Evolutionary conservation across 2,329 filamentous ascomycete genomes (phyloP).

Genomic region (Colletotrichum plurivorum): DNA sequence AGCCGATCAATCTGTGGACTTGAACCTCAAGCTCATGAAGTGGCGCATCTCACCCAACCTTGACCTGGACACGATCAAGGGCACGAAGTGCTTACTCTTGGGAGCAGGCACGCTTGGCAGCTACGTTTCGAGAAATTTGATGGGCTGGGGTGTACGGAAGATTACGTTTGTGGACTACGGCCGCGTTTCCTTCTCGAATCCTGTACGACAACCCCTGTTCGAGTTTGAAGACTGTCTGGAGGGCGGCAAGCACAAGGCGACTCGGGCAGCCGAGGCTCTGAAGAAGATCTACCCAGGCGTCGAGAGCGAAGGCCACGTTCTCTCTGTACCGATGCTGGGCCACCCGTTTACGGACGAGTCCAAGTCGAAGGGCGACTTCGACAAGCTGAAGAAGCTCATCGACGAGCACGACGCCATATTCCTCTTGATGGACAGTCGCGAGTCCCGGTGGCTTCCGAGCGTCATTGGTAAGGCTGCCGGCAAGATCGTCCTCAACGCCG

Average conservation of each 20-base stretch:
- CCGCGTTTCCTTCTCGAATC: conserved; percentile 94
- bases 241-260: conserved; percentile 88
- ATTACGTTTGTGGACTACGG: conserved; percentile 98
- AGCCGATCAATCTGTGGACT: conserved; percentile 93
- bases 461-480: conserved; percentile 94
- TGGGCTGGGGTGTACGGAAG: conserved; percentile 96
- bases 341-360: conserved; percentile 85
- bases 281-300: conserved; percentile 92
- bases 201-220: conserved; percentile 94
- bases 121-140: conserved; percentile 91
- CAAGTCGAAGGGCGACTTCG: conserved; percentile 80
- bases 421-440: conserved; percentile 95
- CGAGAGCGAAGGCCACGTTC: conserved; percentile 81
- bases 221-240: conserved; percentile 89
- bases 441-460: conserved; percentile 95
- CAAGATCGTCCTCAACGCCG: conserved; percentile 97
- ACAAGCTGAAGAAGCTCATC: conserved; percentile 81
- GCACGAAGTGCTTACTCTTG: conserved; percentile 89
- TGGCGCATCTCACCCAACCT: conserved; percentile 95
- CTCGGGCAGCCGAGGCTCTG: conserved; percentile 83
- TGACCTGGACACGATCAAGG: conserved; percentile 89
- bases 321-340: conserved; percentile 95
- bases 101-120: conserved; percentile 94
- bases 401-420: conserved; percentile 93
- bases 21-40: conserved; percentile 98